A percentile compares a stretch with the other conserved stretches of the same genome.
These are phyloP conservation scores for Claviceps paspali DNA, from an alignment of 2,329 filamentous ascomycete species.

Conservation along the genomic window DNA sequence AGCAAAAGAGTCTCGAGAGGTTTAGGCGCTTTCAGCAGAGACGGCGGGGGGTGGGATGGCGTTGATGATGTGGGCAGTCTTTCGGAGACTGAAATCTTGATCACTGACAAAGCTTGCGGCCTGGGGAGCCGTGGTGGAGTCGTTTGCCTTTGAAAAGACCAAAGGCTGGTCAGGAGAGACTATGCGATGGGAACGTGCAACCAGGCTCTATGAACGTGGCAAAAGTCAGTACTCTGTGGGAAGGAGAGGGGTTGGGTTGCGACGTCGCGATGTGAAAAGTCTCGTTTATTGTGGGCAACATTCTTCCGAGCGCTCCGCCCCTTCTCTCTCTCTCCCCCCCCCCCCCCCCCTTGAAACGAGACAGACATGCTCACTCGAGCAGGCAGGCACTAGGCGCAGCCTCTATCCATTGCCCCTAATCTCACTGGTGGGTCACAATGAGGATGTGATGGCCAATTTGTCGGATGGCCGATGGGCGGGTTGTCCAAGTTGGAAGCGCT, in stretches of 20 bases:
- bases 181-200: not conserved
- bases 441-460: slow-evolving; percentile 4
- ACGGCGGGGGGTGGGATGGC: slow-evolving; percentile 41
- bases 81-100: slow-evolving; percentile 54
- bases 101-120: slow-evolving; percentile 48
- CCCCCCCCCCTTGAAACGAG: no score
- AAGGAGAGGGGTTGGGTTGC: no score
- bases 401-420: not conserved
- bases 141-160: slow-evolving; percentile 49
- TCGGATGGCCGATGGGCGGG: slow-evolving; percentile 6
- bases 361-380: no score
- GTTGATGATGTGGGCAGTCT: slow-evolving; percentile 53
- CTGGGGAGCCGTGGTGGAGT: slow-evolving; percentile 43
- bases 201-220: not conserved
- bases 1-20: slow-evolving; percentile 34
- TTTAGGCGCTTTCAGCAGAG: slow-evolving; percentile 32
- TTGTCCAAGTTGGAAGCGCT: slow-evolving; percentile 2
- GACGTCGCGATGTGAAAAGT: no score
- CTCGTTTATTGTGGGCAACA: no score
- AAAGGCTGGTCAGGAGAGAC: slow-evolving; percentile 35
- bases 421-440: not conserved
- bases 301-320: no score
- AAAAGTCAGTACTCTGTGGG: not conserved
- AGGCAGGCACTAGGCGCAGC: not conserved
- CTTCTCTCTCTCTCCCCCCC: no score